Conservation (phyloP, 2,329 filamentous ascomycete genomes). For the Diaporthe humulicola region DNA sequence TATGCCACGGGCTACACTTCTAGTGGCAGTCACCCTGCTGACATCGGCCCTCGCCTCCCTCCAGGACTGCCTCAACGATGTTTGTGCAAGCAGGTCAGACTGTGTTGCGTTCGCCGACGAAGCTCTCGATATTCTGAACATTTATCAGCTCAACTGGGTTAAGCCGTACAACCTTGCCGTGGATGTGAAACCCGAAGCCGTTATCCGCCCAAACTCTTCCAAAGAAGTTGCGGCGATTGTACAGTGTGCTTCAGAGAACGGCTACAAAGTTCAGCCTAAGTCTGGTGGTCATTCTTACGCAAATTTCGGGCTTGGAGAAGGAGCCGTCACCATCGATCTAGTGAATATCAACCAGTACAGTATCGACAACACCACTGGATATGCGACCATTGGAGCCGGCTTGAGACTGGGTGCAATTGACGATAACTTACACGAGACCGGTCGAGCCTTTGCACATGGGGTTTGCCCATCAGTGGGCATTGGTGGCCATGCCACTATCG, state of each 20-base stretch:
- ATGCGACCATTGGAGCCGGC: slow-evolving; percentile 68
- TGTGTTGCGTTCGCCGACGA: slow-evolving; percentile 61
- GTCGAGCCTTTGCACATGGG: slow-evolving; percentile 71
- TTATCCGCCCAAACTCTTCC: slow-evolving; percentile 66
- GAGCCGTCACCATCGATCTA: slow-evolving; percentile 67
- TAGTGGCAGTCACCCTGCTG: slow-evolving; percentile 26
- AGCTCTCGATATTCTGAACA: slow-evolving; percentile 47
- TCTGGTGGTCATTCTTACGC: slow-evolving; percentile 76
- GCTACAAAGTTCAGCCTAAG: slow-evolving; percentile 70
- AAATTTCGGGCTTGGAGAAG: slow-evolving; percentile 53
- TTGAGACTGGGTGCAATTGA: slow-evolving; percentile 66
- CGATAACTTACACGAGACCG: slow-evolving; percentile 62
- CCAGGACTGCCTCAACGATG: slow-evolving; percentile 59
- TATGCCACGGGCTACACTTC: background rate
- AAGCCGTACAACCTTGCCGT: slow-evolving; percentile 67
- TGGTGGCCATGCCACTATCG: slow-evolving; percentile 70
- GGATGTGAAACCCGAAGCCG: slow-evolving; percentile 64
- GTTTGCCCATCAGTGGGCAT: slow-evolving; percentile 71
- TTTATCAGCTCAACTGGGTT: slow-evolving; percentile 63
- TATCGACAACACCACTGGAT: slow-evolving; percentile 66
- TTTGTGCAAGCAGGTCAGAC: slow-evolving; percentile 58
- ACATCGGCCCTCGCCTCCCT: slow-evolving; percentile 45
- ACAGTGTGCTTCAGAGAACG: slow-evolving; percentile 65
- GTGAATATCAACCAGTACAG: slow-evolving; percentile 64
- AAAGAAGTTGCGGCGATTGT: slow-evolving; percentile 70